Evolutionary conservation across 78 protist species (phyloP).

Genomic region (Pelomyxa schiedti): DNA sequence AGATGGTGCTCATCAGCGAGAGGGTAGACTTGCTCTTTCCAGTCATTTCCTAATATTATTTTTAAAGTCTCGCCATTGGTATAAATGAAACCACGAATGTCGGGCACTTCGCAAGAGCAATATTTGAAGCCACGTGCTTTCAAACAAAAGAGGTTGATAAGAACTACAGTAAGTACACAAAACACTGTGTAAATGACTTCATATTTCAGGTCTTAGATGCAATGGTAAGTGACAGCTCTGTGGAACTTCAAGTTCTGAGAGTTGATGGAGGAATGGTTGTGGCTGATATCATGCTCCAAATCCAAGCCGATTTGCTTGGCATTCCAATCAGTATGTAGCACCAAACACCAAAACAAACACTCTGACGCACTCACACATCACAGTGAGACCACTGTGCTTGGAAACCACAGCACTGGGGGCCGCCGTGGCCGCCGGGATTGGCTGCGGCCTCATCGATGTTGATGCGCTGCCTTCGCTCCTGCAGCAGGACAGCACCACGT

Average conservation of each 20-base stretch:
- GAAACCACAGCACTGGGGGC: slow-evolving; percentile 82
- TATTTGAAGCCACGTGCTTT: slow-evolving; percentile 56
- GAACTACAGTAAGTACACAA: slow-evolving; percentile 1
- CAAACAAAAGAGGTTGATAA: slow-evolving; percentile 66
- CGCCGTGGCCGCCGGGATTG: slow-evolving; percentile 63
- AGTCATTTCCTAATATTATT: neutral
- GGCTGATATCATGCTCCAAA: slow-evolving; percentile 48
- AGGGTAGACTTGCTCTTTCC: neutral
- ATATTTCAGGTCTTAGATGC: slow-evolving; percentile 35
- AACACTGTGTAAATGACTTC: neutral
- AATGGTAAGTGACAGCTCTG: neutral
- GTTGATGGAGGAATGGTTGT: slow-evolving; percentile 80
- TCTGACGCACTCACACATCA: too few relatives aligned
- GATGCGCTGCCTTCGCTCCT: slow-evolving; percentile 4
- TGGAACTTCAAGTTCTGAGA: slow-evolving; percentile 9
- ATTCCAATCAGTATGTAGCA: slow-evolving; percentile 21
- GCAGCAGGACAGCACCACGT: neutral
- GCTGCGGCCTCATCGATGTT: slow-evolving; percentile 29
- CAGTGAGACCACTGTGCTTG: slow-evolving; percentile 18
- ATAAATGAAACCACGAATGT: slow-evolving; percentile 58
- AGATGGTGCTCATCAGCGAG: neutral
- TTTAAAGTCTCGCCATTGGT: slow-evolving; percentile 54
- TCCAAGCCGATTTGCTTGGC: slow-evolving; percentile 59
- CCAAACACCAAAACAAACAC: neutral
- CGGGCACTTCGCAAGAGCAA: slow-evolving; percentile 69